Conservation (phyloP, 768 basidiomycete species). For the Pisolithus sp. region DNA sequence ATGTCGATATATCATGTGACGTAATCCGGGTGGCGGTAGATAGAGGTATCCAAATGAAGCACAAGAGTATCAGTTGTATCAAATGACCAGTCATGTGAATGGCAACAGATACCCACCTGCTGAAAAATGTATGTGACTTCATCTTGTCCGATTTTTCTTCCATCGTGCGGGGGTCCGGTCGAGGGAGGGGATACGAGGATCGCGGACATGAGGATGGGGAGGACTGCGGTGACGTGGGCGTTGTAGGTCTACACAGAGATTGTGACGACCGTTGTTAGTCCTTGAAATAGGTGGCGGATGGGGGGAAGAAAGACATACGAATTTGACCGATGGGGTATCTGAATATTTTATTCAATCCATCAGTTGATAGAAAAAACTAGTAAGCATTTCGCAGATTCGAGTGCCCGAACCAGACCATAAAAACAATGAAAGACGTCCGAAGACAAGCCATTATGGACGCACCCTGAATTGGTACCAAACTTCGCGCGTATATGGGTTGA, state of each 20-base stretch:
- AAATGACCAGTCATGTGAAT: too few species aligned
- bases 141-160: constrained; percentile 70
- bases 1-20: too few species aligned
- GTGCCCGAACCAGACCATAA: too few species aligned
- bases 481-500: constrained; percentile 85
- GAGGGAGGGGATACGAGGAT: constrained; percentile 70
- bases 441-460: not conserved
- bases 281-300: not conserved
- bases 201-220: constrained; percentile 85
- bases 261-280: not conserved
- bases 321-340: constrained; percentile 87
- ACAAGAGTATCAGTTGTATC: too few species aligned
- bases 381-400: too few species aligned
- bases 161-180: constrained; percentile 63
- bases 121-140: constrained; percentile 67
- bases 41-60: too few species aligned
- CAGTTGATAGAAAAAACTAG: too few species aligned
- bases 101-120: constrained; percentile 45
- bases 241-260: constrained; percentile 58
- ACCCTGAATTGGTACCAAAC: constrained; percentile 78
- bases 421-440: not conserved
- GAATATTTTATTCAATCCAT: constrained; percentile 5
- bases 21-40: too few species aligned
- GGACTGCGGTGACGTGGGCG: constrained; percentile 68
- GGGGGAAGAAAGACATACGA: constrained; percentile 38